Evolutionary conservation across 2,329 filamentous ascomycete species (phyloP), one percentile per base, ranked within the genome.

Genomic region (Alternaria angustiovoidea): DNA sequence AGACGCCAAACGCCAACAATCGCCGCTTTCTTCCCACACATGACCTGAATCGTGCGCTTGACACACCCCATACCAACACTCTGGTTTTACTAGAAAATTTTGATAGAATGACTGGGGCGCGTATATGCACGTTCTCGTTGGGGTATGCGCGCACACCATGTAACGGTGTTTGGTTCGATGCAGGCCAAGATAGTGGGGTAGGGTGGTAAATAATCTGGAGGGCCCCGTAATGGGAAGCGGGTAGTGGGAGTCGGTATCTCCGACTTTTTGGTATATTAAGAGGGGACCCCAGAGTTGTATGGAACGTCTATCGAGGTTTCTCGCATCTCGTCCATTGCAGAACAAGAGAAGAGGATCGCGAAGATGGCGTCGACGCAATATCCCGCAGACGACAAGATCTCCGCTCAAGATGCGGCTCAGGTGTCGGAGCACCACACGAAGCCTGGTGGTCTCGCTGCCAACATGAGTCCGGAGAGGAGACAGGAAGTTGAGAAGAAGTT

Each of bases 401-500:
- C 58, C 7, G 54, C 53, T n/a, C 47, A 54, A 9, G 59, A 62
- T 56, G 51, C 62, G 2, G 28, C 61, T 0, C 58, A 62, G 32
- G 34, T 51, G 8, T 38, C 48, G n/a, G 63, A 65, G 30, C 59
- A 58, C 24, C 53, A 60, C 38, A 47, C 38, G 6, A 64, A 64
- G 18, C 28, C 49, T n/a, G 57, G 43, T 54, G 64, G 63, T 0
- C 57, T 69, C 9, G 69, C 67, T 16, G 67, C 68, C 41, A 69
- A 59, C n/a, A 67, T 77, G 70, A 63, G 63, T 18, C 74, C 74
- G 2, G 74, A 77, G 63, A 63, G 68, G 28, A 64, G 75, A 30
- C 62, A 48, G 41, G 47, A 67, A 44, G 75, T 78, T 7, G 75
- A 78, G 69, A 77, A 77, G 66, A 64, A 28, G 38, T 52, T 78